phyloP scores from a whole-genome alignment of 176 grass and related monocot genomes.

The Cenchrus fungigraminus region DNA sequence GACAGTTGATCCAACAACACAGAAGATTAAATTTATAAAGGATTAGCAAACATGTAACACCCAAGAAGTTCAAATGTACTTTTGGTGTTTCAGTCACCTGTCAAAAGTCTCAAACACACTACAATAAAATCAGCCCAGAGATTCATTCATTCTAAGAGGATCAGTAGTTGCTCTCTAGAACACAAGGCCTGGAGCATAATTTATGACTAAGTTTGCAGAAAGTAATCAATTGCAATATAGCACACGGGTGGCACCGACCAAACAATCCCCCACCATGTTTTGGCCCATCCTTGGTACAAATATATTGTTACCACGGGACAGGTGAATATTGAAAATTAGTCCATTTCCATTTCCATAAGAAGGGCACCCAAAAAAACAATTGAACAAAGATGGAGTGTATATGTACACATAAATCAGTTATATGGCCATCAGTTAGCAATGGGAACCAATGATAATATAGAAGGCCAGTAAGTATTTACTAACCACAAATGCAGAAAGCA shows the following conservation, averaged over 20 bases:
- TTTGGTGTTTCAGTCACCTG: neutral
- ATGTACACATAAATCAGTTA: constrained; percentile 7
- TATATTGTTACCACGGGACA: neutral
- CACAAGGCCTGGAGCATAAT: neutral
- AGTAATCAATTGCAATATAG: neutral
- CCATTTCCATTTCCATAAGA: neutral
- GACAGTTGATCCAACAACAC: neutral
- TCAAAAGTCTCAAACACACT: neutral
- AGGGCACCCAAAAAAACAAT: constrained; percentile 4
- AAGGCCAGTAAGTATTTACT: constrained; percentile 39
- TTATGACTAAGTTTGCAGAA: neutral
- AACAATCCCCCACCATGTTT: neutral
- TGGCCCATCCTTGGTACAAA: constrained; percentile 4
- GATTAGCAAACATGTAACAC: neutral
- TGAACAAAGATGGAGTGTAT: constrained; percentile 13
- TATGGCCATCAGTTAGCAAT: neutral
- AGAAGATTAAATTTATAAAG: neutral
- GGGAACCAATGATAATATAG: neutral
- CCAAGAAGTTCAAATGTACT: neutral
- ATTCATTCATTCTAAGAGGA: neutral
- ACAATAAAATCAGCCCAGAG: neutral
- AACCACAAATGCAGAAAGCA: constrained; percentile 89
- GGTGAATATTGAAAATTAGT: neutral
- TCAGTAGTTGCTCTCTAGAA: neutral
- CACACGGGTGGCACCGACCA: neutral